Evolutionary conservation across 129 eudicot genomes (phyloP).

Genomic region (Oenanthe sinensis): DNA sequence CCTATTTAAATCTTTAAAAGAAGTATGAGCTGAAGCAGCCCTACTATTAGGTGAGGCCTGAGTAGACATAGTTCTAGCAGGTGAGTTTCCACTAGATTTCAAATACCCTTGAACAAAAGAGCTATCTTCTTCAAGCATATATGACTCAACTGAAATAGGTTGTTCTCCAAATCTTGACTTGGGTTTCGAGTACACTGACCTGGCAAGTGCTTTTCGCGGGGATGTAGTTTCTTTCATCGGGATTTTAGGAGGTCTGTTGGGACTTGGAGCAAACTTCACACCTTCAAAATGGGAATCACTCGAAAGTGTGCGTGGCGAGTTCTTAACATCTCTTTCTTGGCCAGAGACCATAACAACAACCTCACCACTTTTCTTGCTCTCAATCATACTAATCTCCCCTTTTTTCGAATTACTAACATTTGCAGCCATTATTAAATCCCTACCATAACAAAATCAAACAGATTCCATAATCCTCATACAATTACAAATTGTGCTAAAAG

Average conservation of each 20-base stretch:
- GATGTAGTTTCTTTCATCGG: slow-evolving; percentile 20
- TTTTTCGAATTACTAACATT: neutral
- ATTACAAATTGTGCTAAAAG: neutral
- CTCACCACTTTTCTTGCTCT: neutral
- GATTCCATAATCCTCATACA: neutral
- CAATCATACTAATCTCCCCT: slow-evolving; percentile 3
- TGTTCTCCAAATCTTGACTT: slow-evolving; percentile 19
- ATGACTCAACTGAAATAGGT: slow-evolving; percentile 8
- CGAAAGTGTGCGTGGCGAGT: neutral
- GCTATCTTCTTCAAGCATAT: slow-evolving; percentile 9
- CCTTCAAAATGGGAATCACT: slow-evolving; percentile 15
- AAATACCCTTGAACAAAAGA: slow-evolving; percentile 18
- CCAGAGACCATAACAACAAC: slow-evolving; percentile 5
- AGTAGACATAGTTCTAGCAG: slow-evolving; percentile 8
- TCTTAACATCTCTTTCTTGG: neutral
- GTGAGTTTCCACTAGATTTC: slow-evolving; percentile 19
- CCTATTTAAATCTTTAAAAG: slow-evolving; percentile 17
- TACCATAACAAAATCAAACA: slow-evolving; percentile 1
- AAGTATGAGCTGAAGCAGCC: slow-evolving; percentile 1
- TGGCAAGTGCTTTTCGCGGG: slow-evolving; percentile 8
- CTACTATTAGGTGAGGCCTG: slow-evolving; percentile 13
- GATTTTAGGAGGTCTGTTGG: slow-evolving; percentile 15
- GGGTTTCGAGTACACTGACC: slow-evolving; percentile 17
- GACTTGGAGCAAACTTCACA: slow-evolving; percentile 16
- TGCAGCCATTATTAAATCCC: slow-evolving; percentile 3